phyloP scores from a whole-genome alignment of 2,329 filamentous ascomycete species.

The Myriosclerotinia scirpicola region DNA sequence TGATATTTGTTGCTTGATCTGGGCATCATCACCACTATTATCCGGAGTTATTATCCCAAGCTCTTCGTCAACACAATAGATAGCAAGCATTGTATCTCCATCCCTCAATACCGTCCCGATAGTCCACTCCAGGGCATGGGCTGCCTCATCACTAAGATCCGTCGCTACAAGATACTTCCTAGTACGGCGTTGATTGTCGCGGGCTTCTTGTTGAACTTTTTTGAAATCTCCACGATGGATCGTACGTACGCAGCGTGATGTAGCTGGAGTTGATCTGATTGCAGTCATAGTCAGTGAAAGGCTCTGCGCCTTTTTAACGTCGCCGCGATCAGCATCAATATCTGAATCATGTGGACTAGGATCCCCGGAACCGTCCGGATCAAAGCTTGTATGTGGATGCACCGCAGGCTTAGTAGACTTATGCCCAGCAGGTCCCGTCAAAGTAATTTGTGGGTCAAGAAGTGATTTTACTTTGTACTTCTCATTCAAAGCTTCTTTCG shows the following conservation, averaged over 20 bases:
- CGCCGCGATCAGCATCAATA: slow-evolving; percentile 77
- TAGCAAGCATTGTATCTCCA: slow-evolving; percentile 88
- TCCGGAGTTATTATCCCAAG: slow-evolving; percentile 52
- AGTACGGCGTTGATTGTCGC: slow-evolving; percentile 74
- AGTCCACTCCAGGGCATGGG: slow-evolving; percentile 95
- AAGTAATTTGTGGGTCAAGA: slow-evolving; percentile 62
- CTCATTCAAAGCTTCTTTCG: slow-evolving; percentile 28
- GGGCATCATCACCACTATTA: slow-evolving; percentile 59
- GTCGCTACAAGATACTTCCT: slow-evolving; percentile 95
- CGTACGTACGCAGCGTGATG: slow-evolving; percentile 81
- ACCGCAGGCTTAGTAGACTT: slow-evolving; percentile 58
- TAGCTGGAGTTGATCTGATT: slow-evolving; percentile 71
- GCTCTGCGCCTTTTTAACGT: slow-evolving; percentile 85
- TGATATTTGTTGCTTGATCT: slow-evolving; percentile 72
- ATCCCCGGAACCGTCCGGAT: slow-evolving; percentile 53
- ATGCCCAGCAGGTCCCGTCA: slow-evolving; percentile 61
- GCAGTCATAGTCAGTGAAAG: slow-evolving; percentile 78
- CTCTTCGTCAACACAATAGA: slow-evolving; percentile 94
- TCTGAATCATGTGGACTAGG: slow-evolving; percentile 73
- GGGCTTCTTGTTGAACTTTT: slow-evolving; percentile 72
- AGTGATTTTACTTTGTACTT: slow-evolving; percentile 39
- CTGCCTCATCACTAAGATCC: slow-evolving; percentile 89
- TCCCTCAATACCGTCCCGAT: slow-evolving; percentile 93
- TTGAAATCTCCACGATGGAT: slow-evolving; percentile 86
- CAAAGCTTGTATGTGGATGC: slow-evolving; percentile 84